A percentile compares a stretch with the other conserved stretches of the same genome.
Conservation (phyloP, 2,329 filamentous ascomycete species). For the Neodidymelliopsis sp. region DNA sequence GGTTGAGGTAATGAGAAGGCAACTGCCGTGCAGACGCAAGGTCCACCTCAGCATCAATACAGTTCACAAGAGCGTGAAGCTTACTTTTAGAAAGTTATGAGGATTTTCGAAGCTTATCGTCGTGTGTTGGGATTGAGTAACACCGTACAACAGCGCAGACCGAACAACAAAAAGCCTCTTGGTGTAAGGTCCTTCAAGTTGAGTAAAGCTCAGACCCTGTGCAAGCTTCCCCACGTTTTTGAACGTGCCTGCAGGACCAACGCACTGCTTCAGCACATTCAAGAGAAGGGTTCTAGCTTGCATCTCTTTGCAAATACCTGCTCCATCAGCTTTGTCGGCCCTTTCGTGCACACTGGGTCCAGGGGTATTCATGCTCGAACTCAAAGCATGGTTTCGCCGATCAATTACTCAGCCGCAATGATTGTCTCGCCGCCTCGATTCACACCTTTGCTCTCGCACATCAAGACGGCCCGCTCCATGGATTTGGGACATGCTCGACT, state of each 20-base stretch:
- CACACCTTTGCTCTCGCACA: constrained; percentile 1
- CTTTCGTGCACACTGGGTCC: not conserved
- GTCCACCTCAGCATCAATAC: not conserved
- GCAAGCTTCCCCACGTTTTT: constrained; percentile 8
- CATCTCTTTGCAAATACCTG: not conserved
- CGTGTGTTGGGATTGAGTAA: not conserved
- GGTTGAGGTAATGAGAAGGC: not conserved
- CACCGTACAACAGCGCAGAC: not conserved
- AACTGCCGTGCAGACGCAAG: not conserved
- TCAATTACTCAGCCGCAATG: constrained; percentile 5
- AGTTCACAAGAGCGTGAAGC: not conserved
- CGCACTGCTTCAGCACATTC: not conserved
- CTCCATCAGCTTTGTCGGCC: not conserved
- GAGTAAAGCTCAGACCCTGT: not conserved
- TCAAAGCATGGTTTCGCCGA: constrained; percentile 1
- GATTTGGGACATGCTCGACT: not conserved
- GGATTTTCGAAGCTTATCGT: not conserved
- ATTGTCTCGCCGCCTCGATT: not conserved
- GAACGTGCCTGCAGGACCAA: not conserved
- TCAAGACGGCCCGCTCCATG: constrained; percentile 7
- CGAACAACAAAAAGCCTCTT: not conserved
- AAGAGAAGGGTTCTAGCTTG: not conserved
- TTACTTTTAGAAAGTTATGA: not conserved
- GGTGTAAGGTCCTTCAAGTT: constrained; percentile 6
- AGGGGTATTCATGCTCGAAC: not conserved